Base-by-base conservation (phyloP, 139 green algal genomes). In the Spirogloea muscicola region DNA sequence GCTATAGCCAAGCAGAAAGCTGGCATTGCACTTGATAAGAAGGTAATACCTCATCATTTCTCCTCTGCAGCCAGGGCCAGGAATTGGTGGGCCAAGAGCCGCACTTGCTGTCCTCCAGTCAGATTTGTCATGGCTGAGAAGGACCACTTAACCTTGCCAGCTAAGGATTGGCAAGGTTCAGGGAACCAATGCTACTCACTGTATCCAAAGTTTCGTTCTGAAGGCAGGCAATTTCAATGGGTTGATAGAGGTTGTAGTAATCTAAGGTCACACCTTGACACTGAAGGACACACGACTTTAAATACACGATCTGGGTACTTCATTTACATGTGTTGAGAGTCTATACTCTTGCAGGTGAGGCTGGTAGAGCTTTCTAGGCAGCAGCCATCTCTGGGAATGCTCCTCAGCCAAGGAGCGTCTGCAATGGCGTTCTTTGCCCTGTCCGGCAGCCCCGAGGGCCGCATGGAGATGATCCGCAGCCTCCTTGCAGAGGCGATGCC, bases 1-100 rank as follows among this genome's bases (percentile, higher is more conserved):
- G 74, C 73, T 3, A 58, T 96, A 49, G 92, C 88, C 29, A 93
- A 93, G 75, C 68, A 89, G 58, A 76, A 82, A 21, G 91, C 92
- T 44, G 58, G 58, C 3, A 66, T 66, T 10, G 31, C 31, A 21
- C 58, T 66, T 3, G 33, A 41, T 13, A 21, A 66, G 33, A 29
- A 41, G 33, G 31, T 33, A 29, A 27, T 27, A 60, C 34, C 49
- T 60, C 49, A 60, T 27, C 49, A 27, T 27, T 60, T 29, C 49
- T 37, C 34, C 49, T 37, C 49, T 29, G 49, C 49, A n/a, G 16
- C 16, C 34, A 7, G 27, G 31, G 10, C 34, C 49, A 60, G 49
- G 49, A 60, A 29, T 27, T 4, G 49, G 27, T 29, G 27, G 34
- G 49, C 34, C 49, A 2, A 7, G 31, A 1, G 27, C 34, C 49